Evolutionary conservation across 176 grass and related monocot species (phyloP), one percentile per base, ranked within the genome.

Genomic region (Melocanna baccifera): DNA sequence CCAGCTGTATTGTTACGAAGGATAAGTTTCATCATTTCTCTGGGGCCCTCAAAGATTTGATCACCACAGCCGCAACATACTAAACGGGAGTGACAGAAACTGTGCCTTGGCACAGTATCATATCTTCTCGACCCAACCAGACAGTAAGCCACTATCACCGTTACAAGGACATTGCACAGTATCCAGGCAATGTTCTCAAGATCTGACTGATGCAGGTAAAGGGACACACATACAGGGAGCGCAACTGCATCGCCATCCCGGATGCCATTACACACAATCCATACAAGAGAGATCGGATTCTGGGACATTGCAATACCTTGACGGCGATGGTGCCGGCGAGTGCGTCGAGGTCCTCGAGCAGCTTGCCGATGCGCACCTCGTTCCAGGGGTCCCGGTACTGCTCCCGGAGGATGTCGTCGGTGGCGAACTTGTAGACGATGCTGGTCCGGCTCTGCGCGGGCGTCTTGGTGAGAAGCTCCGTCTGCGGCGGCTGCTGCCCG

Each of bases 341-440:
- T 12, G 96, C 96, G 65, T 98, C 96, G 48, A 98, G 91, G 75
- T 98, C 96, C 89, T 98, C 96, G 67, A 98, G 90, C 68, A 98
- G 80, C 78, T 95, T 98, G 14, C 93, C 96, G 69, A 98, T 87
- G 71, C 96, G 92, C 73, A 94, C 91, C 89, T 98, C 78, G 80
- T 95, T 94, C 89, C 91, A 92, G 0, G 96, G 89, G 81, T 98
- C 93, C 46, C 93, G 77, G 79, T 98, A 94, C 78, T 98, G 93
- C 73, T 98, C 93, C 25, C 93, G 62, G 76, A 98, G 89, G 77
- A 95, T 95, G 77, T 90, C 86, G 92, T 98, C 96, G 7, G 62
- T 72, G 45, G 91, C 89, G 47, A 98, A 98, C 67, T 98, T 94
- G 86, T 95, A 98, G 6, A 89, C 79, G 77, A 98, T 89, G 68